A percentile compares a stretch with the other conserved stretches of the same genome.
Conservation (phyloP, 176 grass and related monocot species). For the Aegilops tauschii region DNA sequence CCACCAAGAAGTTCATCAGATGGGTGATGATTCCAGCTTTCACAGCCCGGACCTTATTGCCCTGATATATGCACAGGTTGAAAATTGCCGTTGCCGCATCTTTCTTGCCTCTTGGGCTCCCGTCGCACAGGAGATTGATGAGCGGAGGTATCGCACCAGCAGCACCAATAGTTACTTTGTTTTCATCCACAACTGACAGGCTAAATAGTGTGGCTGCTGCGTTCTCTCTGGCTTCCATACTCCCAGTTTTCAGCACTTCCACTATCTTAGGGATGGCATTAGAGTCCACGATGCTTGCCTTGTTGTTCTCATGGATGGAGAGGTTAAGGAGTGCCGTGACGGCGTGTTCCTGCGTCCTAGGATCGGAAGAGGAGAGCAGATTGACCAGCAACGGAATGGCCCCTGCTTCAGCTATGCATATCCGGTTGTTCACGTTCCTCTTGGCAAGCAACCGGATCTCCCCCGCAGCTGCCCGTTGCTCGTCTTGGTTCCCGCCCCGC, state of each 20-base stretch:
- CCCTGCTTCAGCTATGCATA: constrained; percentile 87
- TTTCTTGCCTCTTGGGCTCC: constrained; percentile 93
- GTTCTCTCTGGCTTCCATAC: constrained; percentile 97
- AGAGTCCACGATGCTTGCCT: constrained; percentile 69
- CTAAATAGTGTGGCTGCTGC: constrained; percentile 91
- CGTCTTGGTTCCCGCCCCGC: constrained; percentile 55
- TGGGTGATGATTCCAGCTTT: constrained; percentile 75
- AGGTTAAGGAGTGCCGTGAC: constrained; percentile 95
- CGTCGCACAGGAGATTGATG: constrained; percentile 71
- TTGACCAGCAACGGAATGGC: constrained; percentile 79
- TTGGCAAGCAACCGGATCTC: constrained; percentile 94
- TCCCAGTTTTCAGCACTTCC: constrained; percentile 77
- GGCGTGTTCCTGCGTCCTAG: constrained; percentile 85
- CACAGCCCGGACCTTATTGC: constrained; percentile 79
- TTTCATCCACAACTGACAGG: constrained; percentile 84
- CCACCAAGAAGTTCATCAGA: constrained; percentile 73
- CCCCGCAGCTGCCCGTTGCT: constrained; percentile 83
- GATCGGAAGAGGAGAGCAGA: constrained; percentile 75
- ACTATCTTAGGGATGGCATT: constrained; percentile 87
- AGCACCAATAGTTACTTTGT: constrained; percentile 74
- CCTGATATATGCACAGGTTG: constrained; percentile 90
- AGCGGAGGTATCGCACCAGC: constrained; percentile 85
- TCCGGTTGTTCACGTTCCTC: constrained; percentile 85
- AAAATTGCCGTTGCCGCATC: constrained; percentile 95
- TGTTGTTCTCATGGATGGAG: constrained; percentile 91